phyloP scores from a whole-genome alignment of 1,139 yeast species.

The Candida frijolesensis region DNA sequence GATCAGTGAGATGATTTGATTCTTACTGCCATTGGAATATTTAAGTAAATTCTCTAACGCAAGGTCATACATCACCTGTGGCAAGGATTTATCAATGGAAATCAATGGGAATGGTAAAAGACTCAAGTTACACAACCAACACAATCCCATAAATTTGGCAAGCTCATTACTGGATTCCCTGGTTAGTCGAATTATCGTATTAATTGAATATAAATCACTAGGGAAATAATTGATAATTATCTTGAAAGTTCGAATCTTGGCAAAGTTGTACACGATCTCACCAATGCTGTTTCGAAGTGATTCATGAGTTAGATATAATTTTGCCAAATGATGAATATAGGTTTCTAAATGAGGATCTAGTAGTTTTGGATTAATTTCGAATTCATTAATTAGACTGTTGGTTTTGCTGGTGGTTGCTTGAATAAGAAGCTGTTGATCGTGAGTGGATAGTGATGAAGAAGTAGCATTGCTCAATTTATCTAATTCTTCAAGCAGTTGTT shows the following conservation, averaged over 20 bases:
- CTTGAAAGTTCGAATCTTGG: constrained; percentile 70
- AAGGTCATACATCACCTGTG: constrained; percentile 34
- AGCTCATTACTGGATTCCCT: constrained; percentile 44
- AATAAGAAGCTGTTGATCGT: constrained; percentile 2
- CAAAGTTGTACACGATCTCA: constrained; percentile 54
- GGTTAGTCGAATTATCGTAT: constrained; percentile 31
- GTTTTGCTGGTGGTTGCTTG: constrained; percentile 9
- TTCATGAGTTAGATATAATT: constrained; percentile 23
- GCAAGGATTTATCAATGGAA: constrained; percentile 37
- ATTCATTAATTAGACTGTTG: constrained; percentile 34
- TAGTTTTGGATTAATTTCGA: constrained; percentile 58
- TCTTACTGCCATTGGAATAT: constrained; percentile 30
- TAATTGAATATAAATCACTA: constrained; percentile 57
- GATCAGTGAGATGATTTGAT: constrained; percentile 37
- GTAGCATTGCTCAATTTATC: background rate
- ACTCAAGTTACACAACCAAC: constrained; percentile 73
- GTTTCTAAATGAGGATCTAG: constrained; percentile 43
- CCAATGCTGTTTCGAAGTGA: constrained; percentile 16
- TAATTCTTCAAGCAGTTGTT: constrained; percentile 1
- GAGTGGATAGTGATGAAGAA: background rate
- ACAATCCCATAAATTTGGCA: constrained; percentile 56
- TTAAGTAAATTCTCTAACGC: constrained; percentile 29
- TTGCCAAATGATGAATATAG: constrained; percentile 33
- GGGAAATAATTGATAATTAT: constrained; percentile 58
- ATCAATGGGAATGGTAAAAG: constrained; percentile 70